A percentile compares a stretch with the other conserved stretches of the same genome.
Evolutionary conservation across 2,329 filamentous ascomycete genomes (phyloP).

Genomic region (Penicillium paneum): DNA sequence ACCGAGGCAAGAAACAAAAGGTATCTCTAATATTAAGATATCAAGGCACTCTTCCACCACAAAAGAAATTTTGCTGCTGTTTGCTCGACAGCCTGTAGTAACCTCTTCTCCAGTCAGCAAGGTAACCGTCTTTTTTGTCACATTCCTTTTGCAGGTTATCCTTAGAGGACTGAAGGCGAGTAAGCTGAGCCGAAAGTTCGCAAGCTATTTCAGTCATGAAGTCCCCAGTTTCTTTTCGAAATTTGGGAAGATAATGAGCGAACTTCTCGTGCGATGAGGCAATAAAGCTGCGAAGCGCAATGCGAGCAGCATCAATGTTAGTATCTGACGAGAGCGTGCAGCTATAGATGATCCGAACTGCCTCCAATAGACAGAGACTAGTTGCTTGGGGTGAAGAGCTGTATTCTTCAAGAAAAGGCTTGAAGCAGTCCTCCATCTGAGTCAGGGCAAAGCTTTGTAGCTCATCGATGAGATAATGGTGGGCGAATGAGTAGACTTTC

Average conservation of each 20-base stretch:
- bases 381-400: not conserved
- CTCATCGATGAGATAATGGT: not conserved
- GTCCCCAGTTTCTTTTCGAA: not conserved
- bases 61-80: too few relatives aligned
- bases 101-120: too few relatives aligned
- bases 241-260: not conserved
- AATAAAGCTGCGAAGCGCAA: not conserved
- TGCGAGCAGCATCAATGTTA: not conserved
- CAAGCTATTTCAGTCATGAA: not conserved
- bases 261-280: not conserved
- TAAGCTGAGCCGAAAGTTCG: too few relatives aligned
- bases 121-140: too few relatives aligned
- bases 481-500: not conserved
- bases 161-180: too few relatives aligned
- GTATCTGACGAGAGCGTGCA: not conserved
- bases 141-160: too few relatives aligned
- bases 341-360: not conserved
- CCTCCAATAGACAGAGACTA: fast-evolving
- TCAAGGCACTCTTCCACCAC: too few relatives aligned
- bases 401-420: not conserved
- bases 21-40: too few relatives aligned
- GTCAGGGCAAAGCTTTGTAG: not conserved
- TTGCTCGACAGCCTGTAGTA: too few relatives aligned
- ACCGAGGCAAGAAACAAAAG: too few relatives aligned
- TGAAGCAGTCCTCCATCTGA: not conserved